Base-by-base conservation (phyloP, 2,329 filamentous ascomycete genomes). In the Graphiopsis chlorocephala region DNA sequence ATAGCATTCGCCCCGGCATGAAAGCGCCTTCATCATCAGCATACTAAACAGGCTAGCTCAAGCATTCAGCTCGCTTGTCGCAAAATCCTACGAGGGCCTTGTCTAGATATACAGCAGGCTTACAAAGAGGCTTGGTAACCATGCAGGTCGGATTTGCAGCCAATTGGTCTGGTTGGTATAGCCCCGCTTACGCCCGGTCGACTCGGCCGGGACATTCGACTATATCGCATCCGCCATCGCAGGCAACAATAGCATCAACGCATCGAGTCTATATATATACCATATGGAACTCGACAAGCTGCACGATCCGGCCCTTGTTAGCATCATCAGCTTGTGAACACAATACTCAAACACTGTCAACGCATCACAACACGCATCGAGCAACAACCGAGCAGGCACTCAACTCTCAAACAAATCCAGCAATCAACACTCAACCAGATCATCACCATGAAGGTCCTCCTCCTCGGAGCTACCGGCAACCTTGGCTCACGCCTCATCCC, bases 401-500 rank as follows among this genome's bases (percentile, higher is more conserved):
- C 6, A 6, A 10, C 8, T 56, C 12, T 15, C 28, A 2, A 17
- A 28, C 25, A 17, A 15, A 42, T 20, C 23, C 15, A 12, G 5
- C 55, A 53, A 53, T 3, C 12, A 17, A 17, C 3, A n/a, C 2
- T 15, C 15, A 6, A 17, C n/a, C 45, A 14, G 35, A 10, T 4
- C 8, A 48, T 26, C 42, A 62, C 12, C 35, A 69, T 69, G 68
- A 56, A 25, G n/a, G 68, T 69, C 12, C 66, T 69, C 25, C 66
- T 68, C 20, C 28, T 67, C n/a, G 68, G 68, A 35, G 67, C 65
- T 7, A 68, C 68, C 3, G 68, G 68, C 57, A 70, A 68, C 25
- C 48, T 70, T 26, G 68, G 68, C 15, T 65, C 63, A 6, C 64
- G 68, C 17, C 64, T 70, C 4, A n/a, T 68, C 29, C 66, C 67